These are phyloP conservation scores for Hypsizygus ulmarius DNA, from an alignment of 1,284 basidiomycete genomes.

Conservation along the genomic window DNA sequence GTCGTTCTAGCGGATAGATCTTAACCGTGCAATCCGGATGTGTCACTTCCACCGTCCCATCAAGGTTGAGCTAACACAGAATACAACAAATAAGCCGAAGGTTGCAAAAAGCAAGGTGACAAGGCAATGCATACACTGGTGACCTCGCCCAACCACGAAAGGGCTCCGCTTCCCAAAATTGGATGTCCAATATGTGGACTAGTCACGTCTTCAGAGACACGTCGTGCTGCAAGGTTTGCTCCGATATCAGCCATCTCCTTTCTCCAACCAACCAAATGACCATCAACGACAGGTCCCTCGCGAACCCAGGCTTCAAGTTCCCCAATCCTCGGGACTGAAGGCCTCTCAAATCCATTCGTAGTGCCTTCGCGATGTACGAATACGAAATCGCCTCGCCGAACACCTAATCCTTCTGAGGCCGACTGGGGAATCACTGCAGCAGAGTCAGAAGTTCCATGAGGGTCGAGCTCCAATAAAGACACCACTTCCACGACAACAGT, in stretches of 20 bases:
- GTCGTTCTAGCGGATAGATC: conserved; percentile 56
- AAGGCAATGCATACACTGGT: conserved; percentile 53
- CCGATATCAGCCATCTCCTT: conserved; percentile 67
- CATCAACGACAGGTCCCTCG: conserved; percentile 52
- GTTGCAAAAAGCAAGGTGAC: conserved; percentile 8
- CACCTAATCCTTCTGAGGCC: conserved; percentile 64
- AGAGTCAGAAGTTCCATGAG: conserved; percentile 64
- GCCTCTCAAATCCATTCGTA: conserved; percentile 65
- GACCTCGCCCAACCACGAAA: conserved; percentile 81
- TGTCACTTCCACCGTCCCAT: conserved; percentile 67
- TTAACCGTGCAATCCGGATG: conserved; percentile 51
- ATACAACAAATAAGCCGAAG: conserved; percentile 6
- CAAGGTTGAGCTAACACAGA: conserved; percentile 56
- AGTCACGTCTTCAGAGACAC: conserved; percentile 35
- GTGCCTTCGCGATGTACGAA: conserved; percentile 67
- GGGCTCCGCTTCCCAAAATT: conserved; percentile 38
- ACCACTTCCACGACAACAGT: conserved; percentile 61
- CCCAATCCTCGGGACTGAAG: conserved; percentile 73
- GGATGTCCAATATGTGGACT: conserved; percentile 49
- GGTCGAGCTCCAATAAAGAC: conserved; percentile 86
- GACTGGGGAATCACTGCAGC: conserved; percentile 38
- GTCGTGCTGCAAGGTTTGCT: conserved; percentile 49
- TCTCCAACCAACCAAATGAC: conserved; percentile 63
- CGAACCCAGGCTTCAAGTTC: conserved; percentile 78
- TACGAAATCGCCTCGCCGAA: conserved; percentile 81